These are phyloP conservation scores for Lentinus polychrous DNA, from an alignment of 1,284 basidiomycete species.

Conservation along the genomic window DNA sequence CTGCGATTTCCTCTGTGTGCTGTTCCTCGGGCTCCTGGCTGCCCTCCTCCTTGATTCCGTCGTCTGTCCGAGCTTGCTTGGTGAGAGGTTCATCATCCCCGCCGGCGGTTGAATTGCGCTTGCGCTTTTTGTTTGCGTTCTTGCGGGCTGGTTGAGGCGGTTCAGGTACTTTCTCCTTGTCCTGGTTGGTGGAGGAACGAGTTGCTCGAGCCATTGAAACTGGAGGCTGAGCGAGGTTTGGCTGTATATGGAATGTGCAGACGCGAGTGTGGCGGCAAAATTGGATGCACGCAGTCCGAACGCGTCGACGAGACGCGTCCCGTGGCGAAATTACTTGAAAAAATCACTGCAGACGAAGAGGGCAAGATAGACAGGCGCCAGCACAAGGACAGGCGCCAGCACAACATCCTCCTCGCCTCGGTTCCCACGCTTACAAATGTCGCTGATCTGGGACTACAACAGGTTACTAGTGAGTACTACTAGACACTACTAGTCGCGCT, in stretches of 20 bases:
- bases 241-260: constrained; percentile 14
- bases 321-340: constrained; percentile 19
- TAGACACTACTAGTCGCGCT: no score
- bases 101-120: constrained; percentile 40
- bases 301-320: constrained; percentile 25
- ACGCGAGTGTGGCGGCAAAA: constrained; percentile 29
- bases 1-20: constrained; percentile 7
- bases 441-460: neutral
- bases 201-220: constrained; percentile 61
- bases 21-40: constrained; percentile 12
- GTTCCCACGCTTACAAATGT: constrained; percentile 4
- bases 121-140: constrained; percentile 52
- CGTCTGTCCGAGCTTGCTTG: constrained; percentile 39
- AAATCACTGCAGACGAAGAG: constrained; percentile 15
- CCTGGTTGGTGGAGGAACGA: constrained; percentile 47
- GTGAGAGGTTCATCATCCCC: constrained; percentile 36
- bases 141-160: constrained; percentile 24
- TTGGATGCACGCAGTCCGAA: constrained; percentile 14
- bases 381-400: no score
- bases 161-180: constrained; percentile 27
- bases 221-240: constrained; percentile 7
- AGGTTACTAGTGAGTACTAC: no score
- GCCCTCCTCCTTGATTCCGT: constrained; percentile 29
- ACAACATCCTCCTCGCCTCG: constrained; percentile 1
- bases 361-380: constrained; percentile 8